phyloP scores from a whole-genome alignment of 768 basidiomycete genomes.

The Daedaleopsis sinensis region DNA sequence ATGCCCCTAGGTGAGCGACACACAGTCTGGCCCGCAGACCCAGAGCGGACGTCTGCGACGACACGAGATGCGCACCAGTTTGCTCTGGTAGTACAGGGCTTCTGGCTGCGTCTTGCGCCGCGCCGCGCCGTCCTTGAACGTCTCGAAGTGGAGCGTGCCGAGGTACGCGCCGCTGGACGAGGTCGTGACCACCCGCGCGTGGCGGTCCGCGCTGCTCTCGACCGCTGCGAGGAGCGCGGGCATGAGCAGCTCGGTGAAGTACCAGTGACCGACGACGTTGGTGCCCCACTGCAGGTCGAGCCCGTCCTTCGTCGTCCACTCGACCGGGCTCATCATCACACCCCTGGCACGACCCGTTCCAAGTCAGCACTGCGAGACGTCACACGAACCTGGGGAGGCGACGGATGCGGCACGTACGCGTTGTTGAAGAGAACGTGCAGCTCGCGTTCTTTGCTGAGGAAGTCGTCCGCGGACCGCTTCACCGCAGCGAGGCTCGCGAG shows the following conservation, averaged over 20 bases:
- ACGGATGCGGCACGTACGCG: slow-evolving; percentile 30
- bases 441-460: slow-evolving; percentile 44
- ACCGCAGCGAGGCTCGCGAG: slow-evolving; percentile 42
- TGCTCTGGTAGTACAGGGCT: slow-evolving; percentile 39
- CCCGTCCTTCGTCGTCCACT: slow-evolving; percentile 45
- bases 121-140: slow-evolving; percentile 33
- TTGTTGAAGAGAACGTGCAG: slow-evolving; percentile 58
- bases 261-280: slow-evolving; percentile 48
- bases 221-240: slow-evolving; percentile 46
- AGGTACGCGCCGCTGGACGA: slow-evolving; percentile 45
- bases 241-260: slow-evolving; percentile 46
- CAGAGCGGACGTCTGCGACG: not conserved
- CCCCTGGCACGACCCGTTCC: slow-evolving; percentile 38
- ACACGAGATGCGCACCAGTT: slow-evolving; percentile 43
- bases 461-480: slow-evolving; percentile 42
- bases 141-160: slow-evolving; percentile 41
- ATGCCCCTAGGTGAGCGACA: no score
- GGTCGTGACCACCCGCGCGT: slow-evolving; percentile 50
- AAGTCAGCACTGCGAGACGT: not conserved
- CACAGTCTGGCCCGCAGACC: no score
- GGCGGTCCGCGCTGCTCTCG: slow-evolving; percentile 42
- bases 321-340: slow-evolving; percentile 48
- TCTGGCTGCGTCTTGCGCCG: slow-evolving; percentile 20
- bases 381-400: not conserved
- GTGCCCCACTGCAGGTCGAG: slow-evolving; percentile 60